phyloP scores from a whole-genome alignment of 2,329 filamentous ascomycete species.

The Xylaria sp. region DNA sequence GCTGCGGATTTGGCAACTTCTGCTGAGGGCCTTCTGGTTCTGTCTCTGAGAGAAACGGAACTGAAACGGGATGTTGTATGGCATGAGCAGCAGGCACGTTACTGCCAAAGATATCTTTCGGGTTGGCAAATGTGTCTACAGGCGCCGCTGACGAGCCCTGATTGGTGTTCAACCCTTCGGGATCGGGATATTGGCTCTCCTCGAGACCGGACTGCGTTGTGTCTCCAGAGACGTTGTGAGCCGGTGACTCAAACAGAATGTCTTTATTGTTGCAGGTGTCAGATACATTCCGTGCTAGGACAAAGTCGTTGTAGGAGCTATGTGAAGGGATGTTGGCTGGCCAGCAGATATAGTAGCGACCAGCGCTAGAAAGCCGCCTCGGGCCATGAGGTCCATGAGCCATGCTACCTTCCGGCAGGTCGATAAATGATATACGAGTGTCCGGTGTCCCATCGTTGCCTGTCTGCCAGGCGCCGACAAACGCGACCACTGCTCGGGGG shows the following conservation, averaged over 20 bases:
- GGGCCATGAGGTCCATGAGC: constrained; percentile 18
- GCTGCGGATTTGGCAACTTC: constrained; percentile 1
- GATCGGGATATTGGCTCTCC: neutral
- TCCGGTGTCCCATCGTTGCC: constrained; percentile 24
- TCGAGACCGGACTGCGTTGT: neutral
- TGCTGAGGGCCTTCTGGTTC: constrained; percentile 14
- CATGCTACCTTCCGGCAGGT: constrained; percentile 10
- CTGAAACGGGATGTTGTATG: too few species aligned
- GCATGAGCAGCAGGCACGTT: neutral
- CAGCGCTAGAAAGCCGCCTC: constrained; percentile 1
- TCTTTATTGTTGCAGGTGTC: neutral
- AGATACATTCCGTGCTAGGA: constrained; percentile 18
- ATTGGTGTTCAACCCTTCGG: neutral
- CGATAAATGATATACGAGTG: constrained; percentile 22
- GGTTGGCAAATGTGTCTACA: constrained; percentile 4
- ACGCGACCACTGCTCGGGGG: constrained; percentile 13
- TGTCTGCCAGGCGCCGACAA: constrained; percentile 14
- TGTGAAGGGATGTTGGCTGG: neutral
- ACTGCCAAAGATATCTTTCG: constrained; percentile 20
- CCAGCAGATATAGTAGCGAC: constrained; percentile 30
- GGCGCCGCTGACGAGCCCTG: neutral
- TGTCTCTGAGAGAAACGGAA: constrained; percentile 2
- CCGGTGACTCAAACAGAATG: too few species aligned
- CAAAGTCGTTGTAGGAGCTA: constrained; percentile 19
- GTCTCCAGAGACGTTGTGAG: neutral